phyloP scores from a whole-genome alignment of 1,284 basidiomycete genomes.

The Pseudozyma hubeiensis region DNA sequence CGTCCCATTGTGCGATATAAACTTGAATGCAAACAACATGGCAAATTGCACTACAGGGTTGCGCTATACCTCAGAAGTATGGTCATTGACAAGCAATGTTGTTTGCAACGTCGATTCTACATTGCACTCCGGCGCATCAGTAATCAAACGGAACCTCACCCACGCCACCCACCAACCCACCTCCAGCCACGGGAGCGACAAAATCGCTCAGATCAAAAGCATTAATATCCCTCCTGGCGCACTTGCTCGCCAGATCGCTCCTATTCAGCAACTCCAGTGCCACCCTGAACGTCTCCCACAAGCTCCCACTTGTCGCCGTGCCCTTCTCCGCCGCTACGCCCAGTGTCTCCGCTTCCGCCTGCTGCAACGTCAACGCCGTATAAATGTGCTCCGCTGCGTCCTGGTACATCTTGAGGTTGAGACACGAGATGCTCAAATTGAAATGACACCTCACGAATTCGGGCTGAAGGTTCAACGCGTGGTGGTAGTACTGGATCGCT shows the following conservation, averaged over 20 bases:
- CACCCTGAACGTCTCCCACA: conserved; percentile 67
- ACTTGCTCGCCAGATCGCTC: conserved; percentile 56
- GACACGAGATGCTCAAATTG: conserved; percentile 63
- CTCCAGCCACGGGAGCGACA: conserved; percentile 18
- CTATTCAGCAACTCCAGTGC: conserved; percentile 64
- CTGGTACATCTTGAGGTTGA: conserved; percentile 66
- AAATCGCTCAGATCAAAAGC: conserved; percentile 57
- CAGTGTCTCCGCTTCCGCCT: conserved; percentile 48
- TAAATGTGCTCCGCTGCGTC: conserved; percentile 66
- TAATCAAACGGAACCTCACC: conserved; percentile 1
- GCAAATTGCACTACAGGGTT: too few species aligned
- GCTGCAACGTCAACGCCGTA: conserved; percentile 63
- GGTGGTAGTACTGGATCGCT: conserved; percentile 88
- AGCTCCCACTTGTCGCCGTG: conserved; percentile 44
- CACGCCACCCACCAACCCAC: neutral
- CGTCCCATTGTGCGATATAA: too few species aligned
- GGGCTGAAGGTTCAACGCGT: conserved; percentile 89
- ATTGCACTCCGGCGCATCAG: neutral
- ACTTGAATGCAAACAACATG: too few species aligned
- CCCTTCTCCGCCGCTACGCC: conserved; percentile 11
- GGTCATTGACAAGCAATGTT: too few species aligned
- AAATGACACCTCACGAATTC: conserved; percentile 80
- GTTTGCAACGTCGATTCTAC: too few species aligned
- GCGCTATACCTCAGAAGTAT: too few species aligned
- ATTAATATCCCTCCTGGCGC: conserved; percentile 48